phyloP scores from a whole-genome alignment of 768 basidiomycete species.

The Dictyophora rubrovolvata region DNA sequence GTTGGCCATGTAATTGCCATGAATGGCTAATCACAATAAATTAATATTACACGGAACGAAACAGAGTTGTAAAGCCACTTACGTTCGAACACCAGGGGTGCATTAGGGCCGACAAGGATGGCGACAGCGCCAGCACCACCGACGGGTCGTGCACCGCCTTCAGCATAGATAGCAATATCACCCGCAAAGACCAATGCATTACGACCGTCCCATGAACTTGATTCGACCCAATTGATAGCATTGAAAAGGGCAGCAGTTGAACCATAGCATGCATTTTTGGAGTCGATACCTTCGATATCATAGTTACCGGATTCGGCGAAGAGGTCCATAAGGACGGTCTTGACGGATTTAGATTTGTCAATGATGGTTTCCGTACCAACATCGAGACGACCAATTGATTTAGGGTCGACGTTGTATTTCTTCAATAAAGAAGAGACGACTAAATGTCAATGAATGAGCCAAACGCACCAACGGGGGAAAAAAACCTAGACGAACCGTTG shows the following conservation, averaged over 20 bases:
- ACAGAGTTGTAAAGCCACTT: conserved; percentile 31
- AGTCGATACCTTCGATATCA: conserved; percentile 98
- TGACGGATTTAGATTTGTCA: conserved; percentile 98
- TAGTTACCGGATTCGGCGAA: conserved; percentile 88
- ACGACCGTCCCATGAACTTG: conserved; percentile 91
- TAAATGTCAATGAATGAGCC: conserved; percentile 21
- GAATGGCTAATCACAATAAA: conserved; percentile 55
- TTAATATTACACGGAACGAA: neutral
- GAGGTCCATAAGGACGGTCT: conserved; percentile 97
- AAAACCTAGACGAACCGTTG: conserved; percentile 51
- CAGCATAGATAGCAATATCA: conserved; percentile 97
- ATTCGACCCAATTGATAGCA: conserved; percentile 96
- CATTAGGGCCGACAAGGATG: conserved; percentile 91
- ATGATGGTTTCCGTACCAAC: conserved; percentile 99
- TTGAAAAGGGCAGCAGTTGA: conserved; percentile 99
- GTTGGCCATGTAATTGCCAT: conserved; percentile 96
- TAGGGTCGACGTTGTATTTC: conserved; percentile 94
- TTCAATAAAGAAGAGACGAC: conserved; percentile 83
- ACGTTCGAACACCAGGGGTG: conserved; percentile 93
- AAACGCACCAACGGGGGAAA: conserved; percentile 2
- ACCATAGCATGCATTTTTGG: conserved; percentile 98
- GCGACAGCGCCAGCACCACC: conserved; percentile 96
- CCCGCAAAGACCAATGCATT: conserved; percentile 95
- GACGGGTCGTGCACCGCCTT: conserved; percentile 88
- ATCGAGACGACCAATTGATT: conserved; percentile 93